These are phyloP conservation scores for Spergularia marina DNA, from an alignment of 148 eudicot species.

Conservation along the genomic window DNA sequence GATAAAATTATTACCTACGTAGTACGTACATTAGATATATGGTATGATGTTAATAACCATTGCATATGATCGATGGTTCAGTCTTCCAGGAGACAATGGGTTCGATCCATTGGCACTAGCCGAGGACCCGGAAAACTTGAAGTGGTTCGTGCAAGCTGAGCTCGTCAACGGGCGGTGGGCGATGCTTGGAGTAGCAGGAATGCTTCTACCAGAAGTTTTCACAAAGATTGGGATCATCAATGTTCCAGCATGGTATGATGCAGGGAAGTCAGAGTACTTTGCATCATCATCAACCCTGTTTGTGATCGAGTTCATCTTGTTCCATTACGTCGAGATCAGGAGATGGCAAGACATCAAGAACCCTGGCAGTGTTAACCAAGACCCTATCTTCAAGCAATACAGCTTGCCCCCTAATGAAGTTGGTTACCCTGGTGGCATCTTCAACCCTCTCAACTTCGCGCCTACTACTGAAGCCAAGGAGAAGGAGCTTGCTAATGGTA, in stretches of 20 bases:
- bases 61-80: conserved; percentile 20
- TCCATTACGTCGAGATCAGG: conserved; percentile 95
- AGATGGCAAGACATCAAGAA: conserved; percentile 99
- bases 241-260: conserved; percentile 85
- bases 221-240: conserved; percentile 72
- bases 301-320: conserved; percentile 92
- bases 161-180: conserved; percentile 95
- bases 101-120: conserved; percentile 94
- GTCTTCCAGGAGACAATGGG: conserved; percentile 98
- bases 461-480: conserved; percentile 92
- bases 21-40: no score
- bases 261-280: conserved; percentile 86
- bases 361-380: conserved; percentile 98
- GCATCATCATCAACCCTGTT: conserved; percentile 93
- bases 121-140: conserved; percentile 93
- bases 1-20: neutral
- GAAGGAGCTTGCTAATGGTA: conserved; percentile 96
- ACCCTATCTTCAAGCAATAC: conserved; percentile 94
- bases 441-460: conserved; percentile 91
- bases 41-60: neutral
- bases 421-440: conserved; percentile 97
- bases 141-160: conserved; percentile 94
- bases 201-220: conserved; percentile 87
- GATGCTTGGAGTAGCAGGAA: conserved; percentile 92
- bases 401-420: conserved; percentile 81